phyloP scores from a whole-genome alignment of 306 rosid genomes.

The Abrus pulchellus region DNA sequence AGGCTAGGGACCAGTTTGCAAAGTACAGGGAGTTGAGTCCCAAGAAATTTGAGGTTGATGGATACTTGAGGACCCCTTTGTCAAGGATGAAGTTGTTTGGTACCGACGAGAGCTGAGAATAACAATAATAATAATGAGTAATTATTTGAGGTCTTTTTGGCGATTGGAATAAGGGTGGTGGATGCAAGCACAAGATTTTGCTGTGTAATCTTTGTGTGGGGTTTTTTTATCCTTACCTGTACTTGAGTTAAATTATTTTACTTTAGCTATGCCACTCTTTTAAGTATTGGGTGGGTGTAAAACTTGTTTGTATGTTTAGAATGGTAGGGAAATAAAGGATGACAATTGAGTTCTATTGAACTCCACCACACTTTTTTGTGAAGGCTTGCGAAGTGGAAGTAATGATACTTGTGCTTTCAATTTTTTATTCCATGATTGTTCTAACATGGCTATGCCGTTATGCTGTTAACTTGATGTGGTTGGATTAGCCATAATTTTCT shows the following conservation, averaged over 20 bases:
- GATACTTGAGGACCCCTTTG: conserved; percentile 77
- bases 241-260: conserved; percentile 28
- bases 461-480: no score
- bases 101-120: conserved; percentile 67
- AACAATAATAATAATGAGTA: not conserved
- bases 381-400: not conserved
- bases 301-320: conserved; percentile 39
- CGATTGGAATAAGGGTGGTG: conserved; percentile 48
- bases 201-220: conserved; percentile 24
- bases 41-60: conserved; percentile 90
- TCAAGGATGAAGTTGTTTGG: conserved; percentile 87
- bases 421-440: not conserved
- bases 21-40: conserved; percentile 84
- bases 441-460: not conserved
- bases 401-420: not conserved
- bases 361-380: not conserved
- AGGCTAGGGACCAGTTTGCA: conserved; percentile 79
- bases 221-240: conserved; percentile 18
- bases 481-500: not conserved
- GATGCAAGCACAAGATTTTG: not conserved
- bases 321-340: conserved; percentile 48
- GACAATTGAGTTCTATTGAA: conserved; percentile 27
- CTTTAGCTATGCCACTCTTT: conserved; percentile 20
- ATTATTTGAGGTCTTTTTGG: conserved; percentile 34
- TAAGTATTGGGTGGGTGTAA: conserved; percentile 41